These are phyloP conservation scores for Penicillium sp. DNA, from an alignment of 2,329 filamentous ascomycete species.

Conservation along the genomic window DNA sequence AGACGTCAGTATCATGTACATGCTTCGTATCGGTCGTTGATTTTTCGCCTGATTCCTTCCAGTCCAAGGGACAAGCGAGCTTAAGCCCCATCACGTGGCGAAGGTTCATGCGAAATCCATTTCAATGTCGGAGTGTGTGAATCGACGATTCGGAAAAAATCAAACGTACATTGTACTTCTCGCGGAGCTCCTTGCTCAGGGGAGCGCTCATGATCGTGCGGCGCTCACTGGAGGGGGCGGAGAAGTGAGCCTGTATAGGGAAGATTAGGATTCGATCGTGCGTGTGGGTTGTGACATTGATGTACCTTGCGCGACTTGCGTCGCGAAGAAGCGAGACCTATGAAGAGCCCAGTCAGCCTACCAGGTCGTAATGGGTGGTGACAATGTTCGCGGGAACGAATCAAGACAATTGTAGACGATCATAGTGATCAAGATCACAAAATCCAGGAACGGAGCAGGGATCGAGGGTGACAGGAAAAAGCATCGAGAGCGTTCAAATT, in stretches of 20 bases:
- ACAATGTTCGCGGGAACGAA: neutral
- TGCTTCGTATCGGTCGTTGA: conserved; percentile 2
- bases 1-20: neutral
- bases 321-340: conserved; percentile 18
- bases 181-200: conserved; percentile 92
- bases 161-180: conserved; percentile 90
- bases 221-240: conserved; percentile 87
- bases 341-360: too few relatives aligned
- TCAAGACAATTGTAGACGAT: neutral
- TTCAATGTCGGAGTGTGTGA: too few relatives aligned
- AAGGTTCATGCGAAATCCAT: too few relatives aligned
- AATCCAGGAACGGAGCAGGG: too few relatives aligned
- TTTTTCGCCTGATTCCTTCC: conserved; percentile 1
- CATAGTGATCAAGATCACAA: too few relatives aligned
- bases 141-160: conserved; percentile 1
- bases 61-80: conserved; percentile 7
- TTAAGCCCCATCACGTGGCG: conserved; percentile 7
- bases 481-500: too few relatives aligned
- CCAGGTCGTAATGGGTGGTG: too few relatives aligned
- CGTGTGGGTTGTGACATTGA: too few relatives aligned
- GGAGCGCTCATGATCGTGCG: conserved; percentile 96
- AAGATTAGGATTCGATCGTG: too few relatives aligned
- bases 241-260: conserved; percentile 66
- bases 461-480: too few relatives aligned
- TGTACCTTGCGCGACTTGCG: conserved; percentile 66